Evolutionary conservation across 2,329 filamentous ascomycete species (phyloP).

Genomic region (Pseudonectria buxi): DNA sequence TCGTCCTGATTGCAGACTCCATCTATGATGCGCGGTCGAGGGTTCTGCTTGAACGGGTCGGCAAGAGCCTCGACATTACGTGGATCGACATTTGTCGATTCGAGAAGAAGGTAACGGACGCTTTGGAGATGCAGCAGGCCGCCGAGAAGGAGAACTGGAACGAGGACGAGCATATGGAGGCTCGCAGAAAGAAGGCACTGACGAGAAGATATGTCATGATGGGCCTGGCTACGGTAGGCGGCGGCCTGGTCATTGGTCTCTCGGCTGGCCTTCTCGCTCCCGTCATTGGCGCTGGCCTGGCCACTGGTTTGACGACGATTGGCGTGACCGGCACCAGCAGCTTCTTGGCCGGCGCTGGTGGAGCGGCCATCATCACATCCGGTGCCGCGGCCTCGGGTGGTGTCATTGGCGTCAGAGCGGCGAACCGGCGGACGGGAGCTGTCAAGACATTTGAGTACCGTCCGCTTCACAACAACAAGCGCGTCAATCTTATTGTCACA

Average conservation of each 20-base stretch:
- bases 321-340: slow-evolving; percentile 82
- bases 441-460: slow-evolving; percentile 97
- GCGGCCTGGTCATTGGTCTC: slow-evolving; percentile 88
- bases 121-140: slow-evolving; percentile 93
- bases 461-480: slow-evolving; percentile 95
- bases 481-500: slow-evolving; percentile 91
- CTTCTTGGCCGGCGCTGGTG: slow-evolving; percentile 86
- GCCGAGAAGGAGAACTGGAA: slow-evolving; percentile 97
- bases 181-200: slow-evolving; percentile 69
- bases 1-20: slow-evolving; percentile 93
- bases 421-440: slow-evolving; percentile 79
- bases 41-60: slow-evolving; percentile 75
- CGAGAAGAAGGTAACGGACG: slow-evolving; percentile 94
- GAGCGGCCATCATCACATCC: slow-evolving; percentile 89
- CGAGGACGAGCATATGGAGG: slow-evolving; percentile 89
- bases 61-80: slow-evolving; percentile 68
- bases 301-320: slow-evolving; percentile 91
- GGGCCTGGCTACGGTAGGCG: slow-evolving; percentile 93
- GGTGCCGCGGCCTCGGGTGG: slow-evolving; percentile 79
- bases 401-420: slow-evolving; percentile 78
- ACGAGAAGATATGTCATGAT: slow-evolving; percentile 88
- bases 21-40: slow-evolving; percentile 87
- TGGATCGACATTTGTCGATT: slow-evolving; percentile 95
- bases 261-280: slow-evolving; percentile 89
- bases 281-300: slow-evolving; percentile 87